Percentiles rank a stretch among this genome's conserved stretches.
Conservation (phyloP, 2,329 filamentous ascomycete species). For the Fusarium sp. region DNA sequence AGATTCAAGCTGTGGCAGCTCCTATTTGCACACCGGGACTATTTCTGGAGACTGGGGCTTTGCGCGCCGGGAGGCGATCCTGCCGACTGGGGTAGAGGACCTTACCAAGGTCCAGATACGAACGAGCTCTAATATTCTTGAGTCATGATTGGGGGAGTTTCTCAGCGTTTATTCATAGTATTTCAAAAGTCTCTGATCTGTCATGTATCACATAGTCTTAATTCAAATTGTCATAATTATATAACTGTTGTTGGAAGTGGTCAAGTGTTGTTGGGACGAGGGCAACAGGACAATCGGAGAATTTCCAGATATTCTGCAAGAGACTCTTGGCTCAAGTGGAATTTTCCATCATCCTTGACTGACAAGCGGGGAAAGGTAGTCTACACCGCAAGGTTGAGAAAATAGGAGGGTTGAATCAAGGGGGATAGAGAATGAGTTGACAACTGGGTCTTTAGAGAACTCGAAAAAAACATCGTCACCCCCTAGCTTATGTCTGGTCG, state of each 20-base stretch:
- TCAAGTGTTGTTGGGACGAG: background rate
- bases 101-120: constrained; percentile 55
- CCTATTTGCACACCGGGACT: constrained; percentile 94
- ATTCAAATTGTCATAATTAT: background rate
- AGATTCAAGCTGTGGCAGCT: constrained; percentile 88
- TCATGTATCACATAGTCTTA: constrained; percentile 6
- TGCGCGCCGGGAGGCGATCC: constrained; percentile 87
- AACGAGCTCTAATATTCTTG: constrained; percentile 53
- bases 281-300: background rate
- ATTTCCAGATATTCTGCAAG: constrained; percentile 1
- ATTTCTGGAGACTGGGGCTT: constrained; percentile 93
- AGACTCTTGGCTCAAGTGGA: background rate
- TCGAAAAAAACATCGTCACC: background rate
- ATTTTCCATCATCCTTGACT: background rate
- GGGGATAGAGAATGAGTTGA: background rate
- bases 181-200: constrained; percentile 14
- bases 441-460: background rate
- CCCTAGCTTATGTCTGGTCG: background rate
- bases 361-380: background rate
- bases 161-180: background rate
- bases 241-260: background rate
- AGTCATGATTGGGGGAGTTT: background rate
- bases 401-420: background rate
- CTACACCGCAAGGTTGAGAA: background rate
- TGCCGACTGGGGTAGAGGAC: constrained; percentile 71